phyloP scores from a whole-genome alignment of 2,329 filamentous ascomycete species.

The Fusarium mangiferae region DNA sequence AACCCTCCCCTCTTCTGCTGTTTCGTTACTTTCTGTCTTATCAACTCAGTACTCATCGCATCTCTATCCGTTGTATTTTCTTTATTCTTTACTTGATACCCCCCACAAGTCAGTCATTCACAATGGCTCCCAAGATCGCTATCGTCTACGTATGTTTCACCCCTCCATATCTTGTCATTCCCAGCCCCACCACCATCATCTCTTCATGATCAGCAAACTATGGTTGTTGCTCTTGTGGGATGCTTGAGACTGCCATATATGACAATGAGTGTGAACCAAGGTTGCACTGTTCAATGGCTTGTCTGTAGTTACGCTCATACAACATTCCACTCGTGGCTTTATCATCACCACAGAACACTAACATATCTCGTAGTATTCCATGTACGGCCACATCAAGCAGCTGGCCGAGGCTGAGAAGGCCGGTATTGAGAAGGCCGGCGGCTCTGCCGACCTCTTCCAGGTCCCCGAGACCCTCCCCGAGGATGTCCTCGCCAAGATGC shows the following conservation, averaged over 20 bases:
- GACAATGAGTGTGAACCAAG: neutral
- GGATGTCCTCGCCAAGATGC: conserved; percentile 89
- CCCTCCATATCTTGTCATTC: conserved; percentile 9
- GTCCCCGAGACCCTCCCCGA: conserved; percentile 86
- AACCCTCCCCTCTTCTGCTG: conserved; percentile 25
- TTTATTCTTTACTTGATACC: conserved; percentile 23
- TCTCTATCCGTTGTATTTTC: conserved; percentile 2
- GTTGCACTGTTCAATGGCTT: neutral
- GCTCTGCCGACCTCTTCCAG: conserved; percentile 84
- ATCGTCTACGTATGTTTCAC: conserved; percentile 80
- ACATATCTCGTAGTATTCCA: conserved; percentile 76
- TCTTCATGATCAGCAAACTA: neutral
- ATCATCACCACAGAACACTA: neutral
- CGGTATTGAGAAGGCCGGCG: conserved; percentile 89
- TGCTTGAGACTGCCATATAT: neutral
- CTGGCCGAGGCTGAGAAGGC: conserved; percentile 90
- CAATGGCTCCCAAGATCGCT: conserved; percentile 90
- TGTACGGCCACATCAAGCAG: conserved; percentile 89
- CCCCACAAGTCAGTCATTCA: conserved; percentile 46
- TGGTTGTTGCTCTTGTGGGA: neutral
- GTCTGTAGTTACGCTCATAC: neutral
- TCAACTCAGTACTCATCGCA: neutral
- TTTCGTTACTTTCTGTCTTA: neutral
- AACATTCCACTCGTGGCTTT: neutral
- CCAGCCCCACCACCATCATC: neutral